phyloP scores from a whole-genome alignment of 169 alveolate species.

The Eimeria sp. region DNA sequence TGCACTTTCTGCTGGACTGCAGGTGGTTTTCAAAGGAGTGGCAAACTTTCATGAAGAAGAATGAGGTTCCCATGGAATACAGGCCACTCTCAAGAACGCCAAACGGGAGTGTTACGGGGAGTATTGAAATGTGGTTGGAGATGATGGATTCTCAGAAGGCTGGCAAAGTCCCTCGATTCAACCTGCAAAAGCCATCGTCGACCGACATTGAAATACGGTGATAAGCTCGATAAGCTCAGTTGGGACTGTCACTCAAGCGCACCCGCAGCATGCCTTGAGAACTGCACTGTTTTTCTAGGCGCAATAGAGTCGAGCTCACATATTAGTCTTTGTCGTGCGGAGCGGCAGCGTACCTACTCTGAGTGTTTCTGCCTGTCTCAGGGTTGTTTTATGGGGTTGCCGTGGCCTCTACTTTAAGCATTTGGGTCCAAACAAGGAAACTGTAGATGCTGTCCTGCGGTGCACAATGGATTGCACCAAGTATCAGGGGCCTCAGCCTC shows the following conservation, averaged over 20 bases:
- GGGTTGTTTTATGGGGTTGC: conserved; percentile 86
- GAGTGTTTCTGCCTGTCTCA: conserved; percentile 74
- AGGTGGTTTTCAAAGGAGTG: conserved; percentile 95
- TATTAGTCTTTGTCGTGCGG: neutral
- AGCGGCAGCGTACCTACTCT: neutral
- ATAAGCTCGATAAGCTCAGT: neutral
- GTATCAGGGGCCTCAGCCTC: conserved; percentile 86
- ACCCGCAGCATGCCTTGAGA: neutral
- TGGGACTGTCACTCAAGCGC: neutral
- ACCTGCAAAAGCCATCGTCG: conserved; percentile 89
- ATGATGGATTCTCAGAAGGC: conserved; percentile 89
- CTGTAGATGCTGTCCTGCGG: conserved; percentile 88
- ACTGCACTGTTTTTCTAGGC: neutral
- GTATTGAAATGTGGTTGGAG: conserved; percentile 92
- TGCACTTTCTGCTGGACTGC: conserved; percentile 1
- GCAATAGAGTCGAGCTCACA: neutral
- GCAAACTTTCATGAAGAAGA: conserved; percentile 93
- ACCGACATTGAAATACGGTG: conserved; percentile 91
- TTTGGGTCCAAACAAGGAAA: conserved; percentile 77
- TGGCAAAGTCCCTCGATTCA: conserved; percentile 88
- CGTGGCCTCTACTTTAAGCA: conserved; percentile 81
- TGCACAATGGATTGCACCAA: conserved; percentile 92
- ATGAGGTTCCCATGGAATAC: conserved; percentile 93
- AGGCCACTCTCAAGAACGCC: conserved; percentile 87
- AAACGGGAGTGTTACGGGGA: conserved; percentile 84